Percentiles rank a stretch among this genome's conserved stretches.
phyloP scores from a whole-genome alignment of 1,139 yeast species.

The Ogataea hybrid region DNA sequence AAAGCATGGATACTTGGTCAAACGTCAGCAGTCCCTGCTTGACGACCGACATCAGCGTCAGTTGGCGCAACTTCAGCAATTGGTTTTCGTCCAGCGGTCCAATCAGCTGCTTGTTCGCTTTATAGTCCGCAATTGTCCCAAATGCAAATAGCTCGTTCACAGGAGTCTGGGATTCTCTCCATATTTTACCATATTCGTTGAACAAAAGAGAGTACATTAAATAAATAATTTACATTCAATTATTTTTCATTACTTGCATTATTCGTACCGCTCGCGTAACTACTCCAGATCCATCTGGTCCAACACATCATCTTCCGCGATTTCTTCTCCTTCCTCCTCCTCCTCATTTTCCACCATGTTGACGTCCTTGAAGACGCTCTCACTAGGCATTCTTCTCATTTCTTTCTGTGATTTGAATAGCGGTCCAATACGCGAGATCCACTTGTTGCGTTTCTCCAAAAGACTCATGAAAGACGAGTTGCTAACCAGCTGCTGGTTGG shows the following conservation, averaged over 20 bases:
- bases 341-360: slow-evolving; percentile 39
- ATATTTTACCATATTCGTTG: slow-evolving; percentile 4
- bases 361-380: slow-evolving; percentile 48
- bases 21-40: slow-evolving; percentile 2
- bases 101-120: not conserved
- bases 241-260: slow-evolving; percentile 6
- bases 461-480: slow-evolving; percentile 76
- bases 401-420: slow-evolving; percentile 64
- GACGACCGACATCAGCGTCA: slow-evolving; percentile 29
- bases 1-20: not conserved
- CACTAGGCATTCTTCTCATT: slow-evolving; percentile 74
- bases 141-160: slow-evolving; percentile 34
- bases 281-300: slow-evolving; percentile 12
- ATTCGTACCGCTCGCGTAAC: slow-evolving; percentile 1
- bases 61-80: slow-evolving; percentile 31
- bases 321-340: slow-evolving; percentile 44
- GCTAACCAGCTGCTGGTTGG: slow-evolving; percentile 43
- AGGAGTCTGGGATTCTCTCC: slow-evolving; percentile 14
- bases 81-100: slow-evolving; percentile 21
- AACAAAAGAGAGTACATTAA: not conserved
- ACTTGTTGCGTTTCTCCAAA: slow-evolving; percentile 79
- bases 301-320: slow-evolving; percentile 20
- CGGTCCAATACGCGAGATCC: slow-evolving; percentile 90
- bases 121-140: slow-evolving; percentile 28
- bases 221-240: slow-evolving; percentile 12